These are phyloP conservation scores for Plasmodium vinckei DNA, from an alignment of 169 alveolate species.

Conservation along the genomic window DNA sequence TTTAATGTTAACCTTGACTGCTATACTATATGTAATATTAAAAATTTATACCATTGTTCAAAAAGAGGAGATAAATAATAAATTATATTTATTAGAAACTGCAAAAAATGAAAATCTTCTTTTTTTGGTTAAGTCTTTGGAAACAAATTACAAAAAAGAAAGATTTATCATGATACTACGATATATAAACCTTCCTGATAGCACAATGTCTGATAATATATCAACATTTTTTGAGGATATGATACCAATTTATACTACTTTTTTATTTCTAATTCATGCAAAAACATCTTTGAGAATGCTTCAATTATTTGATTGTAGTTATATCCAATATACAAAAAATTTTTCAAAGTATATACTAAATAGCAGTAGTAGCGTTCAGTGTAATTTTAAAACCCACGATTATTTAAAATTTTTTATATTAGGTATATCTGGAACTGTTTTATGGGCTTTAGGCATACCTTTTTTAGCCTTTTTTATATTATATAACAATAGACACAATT, in stretches of 20 bases:
- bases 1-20: conserved; percentile 80
- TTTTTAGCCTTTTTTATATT: conserved; percentile 84
- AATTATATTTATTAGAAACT: conserved; percentile 69
- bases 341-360: conserved; percentile 83
- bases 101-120: conserved; percentile 81
- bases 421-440: conserved; percentile 84
- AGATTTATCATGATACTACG: conserved; percentile 87
- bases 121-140: conserved; percentile 76
- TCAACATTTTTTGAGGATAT: conserved; percentile 87
- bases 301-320: conserved; percentile 87
- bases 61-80: conserved; percentile 72
- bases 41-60: conserved; percentile 26
- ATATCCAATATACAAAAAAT: conserved; percentile 75
- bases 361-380: conserved; percentile 87
- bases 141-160: conserved; percentile 83
- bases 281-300: conserved; percentile 86
- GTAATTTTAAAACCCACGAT: conserved; percentile 76
- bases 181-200: conserved; percentile 84
- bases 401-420: conserved; percentile 82
- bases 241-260: conserved; percentile 91
- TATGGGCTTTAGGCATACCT: conserved; percentile 90
- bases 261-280: conserved; percentile 86
- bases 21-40: conserved; percentile 81
- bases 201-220: conserved; percentile 77
- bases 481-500: conserved; percentile 81